phyloP scores from a whole-genome alignment of 1,284 basidiomycete genomes.

The Golubevia sp. region DNA sequence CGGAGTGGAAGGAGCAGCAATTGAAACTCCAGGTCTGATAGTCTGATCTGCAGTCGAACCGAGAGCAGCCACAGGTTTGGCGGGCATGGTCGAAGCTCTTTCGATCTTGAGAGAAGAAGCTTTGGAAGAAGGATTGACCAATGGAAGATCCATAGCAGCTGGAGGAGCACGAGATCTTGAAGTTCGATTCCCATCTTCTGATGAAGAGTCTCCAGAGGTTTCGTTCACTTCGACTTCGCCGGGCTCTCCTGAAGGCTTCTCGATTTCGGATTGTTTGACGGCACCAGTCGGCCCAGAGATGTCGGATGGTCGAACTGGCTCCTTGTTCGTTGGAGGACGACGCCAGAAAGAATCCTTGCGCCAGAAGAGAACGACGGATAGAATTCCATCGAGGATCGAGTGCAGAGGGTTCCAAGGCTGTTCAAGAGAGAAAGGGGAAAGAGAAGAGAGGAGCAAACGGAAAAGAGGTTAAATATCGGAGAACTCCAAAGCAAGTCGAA shows the following conservation, averaged over 20 bases:
- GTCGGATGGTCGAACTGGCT: neutral
- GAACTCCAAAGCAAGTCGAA: conserved; percentile 12
- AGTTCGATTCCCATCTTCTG: conserved; percentile 13
- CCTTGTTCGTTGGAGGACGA: conserved; percentile 7
- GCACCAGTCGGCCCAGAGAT: conserved; percentile 4
- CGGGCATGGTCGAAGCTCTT: neutral
- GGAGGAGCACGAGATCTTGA: conserved; percentile 19
- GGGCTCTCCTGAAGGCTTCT: neutral
- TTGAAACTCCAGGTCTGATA: neutral
- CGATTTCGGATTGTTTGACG: neutral
- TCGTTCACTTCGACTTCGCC: neutral
- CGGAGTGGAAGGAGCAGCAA: neutral
- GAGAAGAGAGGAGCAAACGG: neutral
- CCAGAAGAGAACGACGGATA: conserved; percentile 34
- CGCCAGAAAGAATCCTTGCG: conserved; percentile 42
- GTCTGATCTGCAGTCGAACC: neutral
- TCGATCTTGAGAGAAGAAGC: neutral
- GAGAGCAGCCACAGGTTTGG: neutral
- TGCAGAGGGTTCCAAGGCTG: conserved; percentile 37
- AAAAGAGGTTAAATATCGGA: conserved; percentile 14
- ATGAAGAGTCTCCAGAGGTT: conserved; percentile 1
- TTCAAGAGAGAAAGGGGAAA: neutral
- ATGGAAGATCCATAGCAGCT: conserved; percentile 20
- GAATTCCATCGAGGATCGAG: conserved; percentile 15
- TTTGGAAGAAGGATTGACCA: too few species aligned